Conservation (phyloP, 352 stramenopile species). For the Pythium pectinolyticum region DNA sequence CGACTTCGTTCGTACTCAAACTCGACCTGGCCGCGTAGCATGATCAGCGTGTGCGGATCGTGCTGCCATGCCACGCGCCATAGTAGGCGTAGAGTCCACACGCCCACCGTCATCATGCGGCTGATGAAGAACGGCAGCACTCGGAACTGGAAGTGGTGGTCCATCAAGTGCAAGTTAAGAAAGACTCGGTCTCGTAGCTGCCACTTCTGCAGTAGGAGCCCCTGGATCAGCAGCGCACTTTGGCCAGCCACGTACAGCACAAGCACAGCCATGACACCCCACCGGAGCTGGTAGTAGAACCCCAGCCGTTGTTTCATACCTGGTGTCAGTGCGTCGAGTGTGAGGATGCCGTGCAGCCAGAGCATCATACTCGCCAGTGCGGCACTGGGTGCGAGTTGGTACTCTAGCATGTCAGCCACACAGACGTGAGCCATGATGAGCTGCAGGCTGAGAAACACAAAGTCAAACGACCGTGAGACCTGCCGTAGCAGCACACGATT, state of each 20-base stretch:
- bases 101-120: slow-evolving; percentile 15
- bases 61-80: slow-evolving; percentile 16
- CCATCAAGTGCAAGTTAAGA: not conserved
- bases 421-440: too few species aligned
- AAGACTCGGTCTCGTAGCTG: not conserved
- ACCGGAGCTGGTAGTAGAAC: not conserved
- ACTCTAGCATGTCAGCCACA: too few species aligned
- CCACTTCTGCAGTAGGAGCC: not conserved
- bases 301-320: slow-evolving; percentile 4
- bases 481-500: slow-evolving; percentile 13
- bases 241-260: slow-evolving; percentile 5
- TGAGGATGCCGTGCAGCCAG: too few species aligned
- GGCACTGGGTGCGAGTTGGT: too few species aligned
- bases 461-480: slow-evolving; percentile 21
- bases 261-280: not conserved
- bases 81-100: slow-evolving; percentile 25
- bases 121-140: slow-evolving; percentile 26
- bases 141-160: slow-evolving; percentile 12
- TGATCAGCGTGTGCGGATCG: slow-evolving; percentile 7
- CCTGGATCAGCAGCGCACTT: not conserved
- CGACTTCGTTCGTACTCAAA: slow-evolving; percentile 13
- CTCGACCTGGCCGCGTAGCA: slow-evolving; percentile 27
- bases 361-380: too few species aligned
- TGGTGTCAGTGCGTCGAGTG: too few species aligned
- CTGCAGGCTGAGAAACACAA: too few species aligned